Evolutionary conservation across 164 flowering plant species (phyloP), one percentile per base, ranked within the genome.

Genomic region (Dillenia turbinata): DNA sequence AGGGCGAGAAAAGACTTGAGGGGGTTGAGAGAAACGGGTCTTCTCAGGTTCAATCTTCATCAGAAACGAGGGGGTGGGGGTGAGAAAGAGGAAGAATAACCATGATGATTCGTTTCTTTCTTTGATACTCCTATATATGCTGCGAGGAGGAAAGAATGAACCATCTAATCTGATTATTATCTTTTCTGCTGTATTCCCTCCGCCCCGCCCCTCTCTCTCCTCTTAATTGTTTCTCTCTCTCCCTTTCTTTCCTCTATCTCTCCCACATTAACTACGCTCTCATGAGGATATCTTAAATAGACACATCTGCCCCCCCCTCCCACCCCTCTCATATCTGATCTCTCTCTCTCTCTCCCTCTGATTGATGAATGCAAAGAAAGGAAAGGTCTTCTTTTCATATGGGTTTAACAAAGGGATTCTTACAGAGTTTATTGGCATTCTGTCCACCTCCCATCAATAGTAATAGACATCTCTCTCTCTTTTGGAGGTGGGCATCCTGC

Each of bases 401-500:
- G 78, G 84, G 89, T 86, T 90, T 85, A 56, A 26, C 88, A 85
- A 88, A 90, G 94, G 73, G 90, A 78, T 76, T 77, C 89, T 79
- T 69, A 76, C 88, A 79, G 89, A 88, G 86, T 57, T 80, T 69
- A 65, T 90, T 90, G 97, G 97, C 97, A 90, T 88, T 88, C 94
- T 90, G 97, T 86, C 97, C 94, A 90, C 97, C 97, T 90, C 97
- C 86, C 71, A 48, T 40, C n/a, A 10, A 12, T 10, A 5, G 15
- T 33, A 13, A 53, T 49, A 64, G 12, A 10, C 7, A 60, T 15
- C 43, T 16, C 13, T 47, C n/a, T n/a, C 48, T 22, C 5, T 54
- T 9, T 33, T 60, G 90, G 96, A 89, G 96, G 96, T 89, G 92
- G 96, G 78, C 90, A 89, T 83, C 76, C 84, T 87, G 96, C 83